Evolutionary conservation across 1,139 yeast genomes (phyloP).

Genomic region (Keqinozyma sinolaborantium): DNA sequence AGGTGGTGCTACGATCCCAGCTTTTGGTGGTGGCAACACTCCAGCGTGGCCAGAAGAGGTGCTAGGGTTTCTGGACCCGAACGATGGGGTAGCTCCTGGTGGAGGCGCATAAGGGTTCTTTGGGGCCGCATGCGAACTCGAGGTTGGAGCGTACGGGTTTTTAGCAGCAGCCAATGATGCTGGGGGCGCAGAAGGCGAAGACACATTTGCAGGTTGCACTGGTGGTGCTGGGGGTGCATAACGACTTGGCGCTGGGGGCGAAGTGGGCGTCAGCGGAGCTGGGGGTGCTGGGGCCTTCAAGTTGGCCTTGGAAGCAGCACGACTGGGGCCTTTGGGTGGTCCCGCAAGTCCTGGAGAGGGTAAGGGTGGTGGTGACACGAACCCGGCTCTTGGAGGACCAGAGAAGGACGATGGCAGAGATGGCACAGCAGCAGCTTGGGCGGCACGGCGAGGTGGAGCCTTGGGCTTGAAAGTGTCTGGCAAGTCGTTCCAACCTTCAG

Average conservation of each 20-base stretch:
- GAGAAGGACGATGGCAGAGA: background rate
- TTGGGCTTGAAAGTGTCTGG: slow-evolving; percentile 62
- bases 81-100: slow-evolving; percentile 12
- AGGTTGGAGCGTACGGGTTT: slow-evolving; percentile 11
- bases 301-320: slow-evolving; percentile 24
- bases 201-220: slow-evolving; percentile 5
- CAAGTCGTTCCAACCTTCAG: slow-evolving; percentile 93
- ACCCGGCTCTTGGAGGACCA: slow-evolving; percentile 1
- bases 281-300: slow-evolving; percentile 16
- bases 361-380: background rate
- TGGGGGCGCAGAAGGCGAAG: slow-evolving; percentile 10
- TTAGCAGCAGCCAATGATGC: slow-evolving; percentile 8
- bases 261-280: slow-evolving; percentile 20
- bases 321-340: slow-evolving; percentile 33
- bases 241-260: slow-evolving; percentile 35
- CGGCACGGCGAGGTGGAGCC: slow-evolving; percentile 50
- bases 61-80: slow-evolving; percentile 9
- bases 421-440: slow-evolving; percentile 1
- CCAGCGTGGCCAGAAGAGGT: slow-evolving; percentile 12
- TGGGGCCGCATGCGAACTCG: slow-evolving; percentile 20
- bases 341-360: slow-evolving; percentile 4
- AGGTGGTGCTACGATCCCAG: slow-evolving; percentile 9
- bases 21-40: slow-evolving; percentile 13
- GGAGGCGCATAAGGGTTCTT: slow-evolving; percentile 44
- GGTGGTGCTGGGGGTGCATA: slow-evolving; percentile 10